phyloP scores from a whole-genome alignment of 2,329 filamentous ascomycete genomes.

The Fusarium odoratissimum region DNA sequence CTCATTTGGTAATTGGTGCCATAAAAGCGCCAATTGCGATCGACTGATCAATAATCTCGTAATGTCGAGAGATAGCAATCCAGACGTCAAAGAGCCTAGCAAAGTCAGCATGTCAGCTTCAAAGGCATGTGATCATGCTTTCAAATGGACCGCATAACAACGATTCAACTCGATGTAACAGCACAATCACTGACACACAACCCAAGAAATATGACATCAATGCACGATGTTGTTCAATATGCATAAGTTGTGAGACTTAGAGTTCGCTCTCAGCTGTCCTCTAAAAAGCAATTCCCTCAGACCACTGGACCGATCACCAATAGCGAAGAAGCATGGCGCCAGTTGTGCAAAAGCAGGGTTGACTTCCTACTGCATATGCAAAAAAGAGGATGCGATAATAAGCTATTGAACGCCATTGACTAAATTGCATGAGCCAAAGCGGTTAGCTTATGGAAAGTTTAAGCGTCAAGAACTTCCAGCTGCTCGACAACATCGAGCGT shows the following conservation, averaged over 20 bases:
- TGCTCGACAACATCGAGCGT: slow-evolving; percentile 3
- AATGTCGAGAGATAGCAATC: slow-evolving; percentile 4
- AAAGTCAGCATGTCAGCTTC: slow-evolving; percentile 29
- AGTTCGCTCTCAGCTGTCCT: slow-evolving; percentile 18
- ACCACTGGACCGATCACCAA: slow-evolving; percentile 10
- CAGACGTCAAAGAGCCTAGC: background rate
- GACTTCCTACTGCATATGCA: slow-evolving; percentile 9
- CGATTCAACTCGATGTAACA: slow-evolving; percentile 12
- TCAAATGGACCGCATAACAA: slow-evolving; percentile 8
- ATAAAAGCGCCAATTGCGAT: slow-evolving; percentile 13
- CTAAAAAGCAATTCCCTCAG: slow-evolving; percentile 2
- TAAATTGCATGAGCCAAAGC: slow-evolving; percentile 6
- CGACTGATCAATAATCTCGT: background rate
- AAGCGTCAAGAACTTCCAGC: slow-evolving; percentile 17
- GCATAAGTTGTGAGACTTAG: slow-evolving; percentile 28
- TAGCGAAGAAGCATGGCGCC: slow-evolving; percentile 4
- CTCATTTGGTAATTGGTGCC: background rate
- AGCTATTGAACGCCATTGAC: slow-evolving; percentile 19
- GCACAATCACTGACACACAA: slow-evolving; percentile 3
- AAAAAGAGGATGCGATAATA: slow-evolving; percentile 11
- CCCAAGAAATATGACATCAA: background rate
- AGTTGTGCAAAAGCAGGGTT: slow-evolving; percentile 12
- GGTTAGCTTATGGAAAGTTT: slow-evolving; percentile 23
- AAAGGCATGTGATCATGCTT: slow-evolving; percentile 5
- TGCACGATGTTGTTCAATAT: slow-evolving; percentile 10